phyloP scores from a whole-genome alignment of 2,329 filamentous ascomycete species.

The Cladorrhinum sp. region DNA sequence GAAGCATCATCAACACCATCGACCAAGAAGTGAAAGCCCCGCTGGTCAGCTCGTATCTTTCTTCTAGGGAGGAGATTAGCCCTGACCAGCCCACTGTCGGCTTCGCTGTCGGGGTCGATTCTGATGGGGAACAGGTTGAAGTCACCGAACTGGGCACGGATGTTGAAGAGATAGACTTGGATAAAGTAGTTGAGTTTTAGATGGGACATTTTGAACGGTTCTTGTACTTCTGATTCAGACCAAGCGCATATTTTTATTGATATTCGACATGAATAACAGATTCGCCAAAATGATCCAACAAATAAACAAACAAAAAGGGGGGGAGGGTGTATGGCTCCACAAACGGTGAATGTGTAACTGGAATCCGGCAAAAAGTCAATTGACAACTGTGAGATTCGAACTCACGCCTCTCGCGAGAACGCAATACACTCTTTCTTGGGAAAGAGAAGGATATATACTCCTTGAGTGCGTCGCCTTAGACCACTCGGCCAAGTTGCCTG shows the following conservation, averaged over 20 bases:
- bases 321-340: too few relatives aligned
- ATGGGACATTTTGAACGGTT: too few relatives aligned
- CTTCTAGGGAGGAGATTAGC: not conserved
- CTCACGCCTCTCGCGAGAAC: not conserved
- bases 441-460: not conserved
- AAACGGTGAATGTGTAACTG: too few relatives aligned
- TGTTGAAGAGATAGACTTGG: too few relatives aligned
- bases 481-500: not conserved
- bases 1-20: conserved; percentile 31
- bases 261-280: too few relatives aligned
- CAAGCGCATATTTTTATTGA: too few relatives aligned
- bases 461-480: not conserved
- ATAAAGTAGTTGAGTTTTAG: too few relatives aligned
- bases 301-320: too few relatives aligned
- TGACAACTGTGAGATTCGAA: not conserved
- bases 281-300: too few relatives aligned
- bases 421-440: not conserved
- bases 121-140: conserved; percentile 3
- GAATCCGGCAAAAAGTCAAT: not conserved
- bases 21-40: conserved; percentile 15
- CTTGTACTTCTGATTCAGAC: too few relatives aligned
- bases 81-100: not conserved
- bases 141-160: not conserved
- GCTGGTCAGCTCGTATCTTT: conserved; percentile 6
- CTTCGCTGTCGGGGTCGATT: conserved; percentile 3